Percentiles rank a stretch among this genome's conserved stretches.
phyloP scores from a whole-genome alignment of 495 filamentous ascomycete species.

The Hypoxylon perforatum region DNA sequence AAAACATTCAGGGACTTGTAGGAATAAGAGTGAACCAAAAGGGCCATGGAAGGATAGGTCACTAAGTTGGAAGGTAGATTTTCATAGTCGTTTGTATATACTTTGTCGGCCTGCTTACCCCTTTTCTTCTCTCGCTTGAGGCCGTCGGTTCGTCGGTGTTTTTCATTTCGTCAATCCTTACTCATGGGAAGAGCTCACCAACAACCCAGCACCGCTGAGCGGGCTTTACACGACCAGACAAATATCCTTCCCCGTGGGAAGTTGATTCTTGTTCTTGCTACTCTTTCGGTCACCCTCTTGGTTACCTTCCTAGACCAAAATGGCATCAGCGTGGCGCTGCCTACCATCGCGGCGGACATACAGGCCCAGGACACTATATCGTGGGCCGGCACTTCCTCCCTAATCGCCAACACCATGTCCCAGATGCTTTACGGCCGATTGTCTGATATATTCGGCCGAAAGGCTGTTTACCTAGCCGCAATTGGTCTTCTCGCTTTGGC shows the following conservation, averaged over 20 bases:
- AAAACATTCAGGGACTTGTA: too few species aligned
- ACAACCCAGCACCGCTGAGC: too few species aligned
- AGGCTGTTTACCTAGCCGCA: constrained; percentile 46
- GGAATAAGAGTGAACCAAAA: too few species aligned
- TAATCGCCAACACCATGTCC: constrained; percentile 74
- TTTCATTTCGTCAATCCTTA: too few species aligned
- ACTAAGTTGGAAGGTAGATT: too few species aligned
- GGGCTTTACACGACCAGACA: constrained; percentile 7
- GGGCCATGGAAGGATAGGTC: too few species aligned
- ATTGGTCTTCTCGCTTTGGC: constrained; percentile 48
- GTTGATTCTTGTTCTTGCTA: constrained; percentile 66
- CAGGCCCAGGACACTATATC: constrained; percentile 62
- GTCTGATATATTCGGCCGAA: constrained; percentile 60
- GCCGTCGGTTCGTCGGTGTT: too few species aligned
- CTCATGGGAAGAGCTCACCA: too few species aligned
- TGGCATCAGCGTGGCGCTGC: constrained; percentile 68
- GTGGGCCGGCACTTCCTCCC: constrained; percentile 73
- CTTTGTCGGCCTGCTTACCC: too few species aligned
- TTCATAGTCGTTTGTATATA: too few species aligned
- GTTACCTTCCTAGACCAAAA: constrained; percentile 74
- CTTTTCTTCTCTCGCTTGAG: too few species aligned
- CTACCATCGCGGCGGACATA: constrained; percentile 69
- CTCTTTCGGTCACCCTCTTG: constrained; percentile 64
- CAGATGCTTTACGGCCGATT: constrained; percentile 48
- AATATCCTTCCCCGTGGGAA: constrained; percentile 57